These are phyloP conservation scores for Aspergillus luchuensis DNA, from an alignment of 2,329 filamentous ascomycete genomes.

Conservation along the genomic window DNA sequence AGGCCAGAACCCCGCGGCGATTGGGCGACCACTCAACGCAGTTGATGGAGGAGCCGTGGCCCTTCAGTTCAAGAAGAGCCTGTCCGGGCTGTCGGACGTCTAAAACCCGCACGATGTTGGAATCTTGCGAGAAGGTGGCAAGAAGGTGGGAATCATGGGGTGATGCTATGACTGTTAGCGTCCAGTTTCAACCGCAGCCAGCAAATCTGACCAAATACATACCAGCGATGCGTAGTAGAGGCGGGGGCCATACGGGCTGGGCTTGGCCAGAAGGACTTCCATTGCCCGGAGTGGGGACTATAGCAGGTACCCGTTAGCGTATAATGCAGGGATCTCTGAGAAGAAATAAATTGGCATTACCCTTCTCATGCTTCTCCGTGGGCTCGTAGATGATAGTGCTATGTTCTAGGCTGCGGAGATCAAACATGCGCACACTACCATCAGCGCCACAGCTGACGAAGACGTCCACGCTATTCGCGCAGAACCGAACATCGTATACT, in stretches of 20 bases:
- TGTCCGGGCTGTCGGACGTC: slow-evolving; percentile 96
- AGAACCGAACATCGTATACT: slow-evolving; percentile 97
- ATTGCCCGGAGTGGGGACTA: slow-evolving; percentile 47
- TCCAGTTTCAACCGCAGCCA: not conserved
- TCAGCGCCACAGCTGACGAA: slow-evolving; percentile 98
- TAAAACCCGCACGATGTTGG: slow-evolving; percentile 86
- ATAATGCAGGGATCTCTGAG: not conserved
- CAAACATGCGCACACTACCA: slow-evolving; percentile 98
- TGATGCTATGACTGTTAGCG: slow-evolving; percentile 60
- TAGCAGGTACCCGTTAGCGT: slow-evolving; percentile 1
- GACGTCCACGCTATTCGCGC: slow-evolving; percentile 96
- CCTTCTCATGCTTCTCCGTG: slow-evolving; percentile 74
- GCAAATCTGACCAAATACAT: slow-evolving; percentile 17
- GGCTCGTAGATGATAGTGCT: slow-evolving; percentile 99
- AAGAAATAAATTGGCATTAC: slow-evolving; percentile 48
- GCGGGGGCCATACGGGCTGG: slow-evolving; percentile 60
- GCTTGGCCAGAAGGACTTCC: slow-evolving; percentile 74
- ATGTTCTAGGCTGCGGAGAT: slow-evolving; percentile 91
- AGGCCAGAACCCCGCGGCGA: slow-evolving; percentile 83
- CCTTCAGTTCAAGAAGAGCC: slow-evolving; percentile 87
- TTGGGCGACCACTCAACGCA: slow-evolving; percentile 94
- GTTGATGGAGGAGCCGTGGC: slow-evolving; percentile 82
- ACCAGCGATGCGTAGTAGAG: slow-evolving; percentile 48
- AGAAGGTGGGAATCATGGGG: slow-evolving; percentile 94
- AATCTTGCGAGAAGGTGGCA: slow-evolving; percentile 95